Conservation (phyloP, 441 rosid genomes). For the Breynia disticha region DNA sequence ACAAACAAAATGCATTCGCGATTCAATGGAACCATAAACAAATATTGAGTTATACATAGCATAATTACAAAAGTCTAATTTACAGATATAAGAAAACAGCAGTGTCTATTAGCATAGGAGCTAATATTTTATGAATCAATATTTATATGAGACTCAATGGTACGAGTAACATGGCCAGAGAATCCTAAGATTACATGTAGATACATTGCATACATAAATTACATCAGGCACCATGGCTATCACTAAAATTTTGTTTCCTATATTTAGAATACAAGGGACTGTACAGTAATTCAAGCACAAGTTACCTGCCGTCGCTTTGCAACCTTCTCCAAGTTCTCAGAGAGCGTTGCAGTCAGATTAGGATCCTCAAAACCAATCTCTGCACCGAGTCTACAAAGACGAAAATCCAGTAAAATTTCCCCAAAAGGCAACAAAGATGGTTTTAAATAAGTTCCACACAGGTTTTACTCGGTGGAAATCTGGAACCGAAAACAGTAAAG, state of each 20-base stretch:
- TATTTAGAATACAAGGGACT: slow-evolving; percentile 28
- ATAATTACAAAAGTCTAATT: too few relatives aligned
- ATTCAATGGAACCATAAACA: too few relatives aligned
- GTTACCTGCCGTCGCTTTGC: slow-evolving; percentile 46
- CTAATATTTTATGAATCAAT: too few relatives aligned
- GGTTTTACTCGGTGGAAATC: too few relatives aligned
- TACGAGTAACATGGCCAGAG: too few relatives aligned
- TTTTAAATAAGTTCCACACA: too few relatives aligned
- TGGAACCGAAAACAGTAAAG: background rate
- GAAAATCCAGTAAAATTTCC: background rate
- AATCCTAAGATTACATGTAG: slow-evolving; percentile 12
- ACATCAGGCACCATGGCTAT: slow-evolving; percentile 6
- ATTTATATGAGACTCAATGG: too few relatives aligned
- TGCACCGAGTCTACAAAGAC: slow-evolving; percentile 42
- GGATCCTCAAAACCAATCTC: slow-evolving; percentile 85
- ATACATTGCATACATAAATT: slow-evolving; percentile 19
- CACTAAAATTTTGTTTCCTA: slow-evolving; percentile 8
- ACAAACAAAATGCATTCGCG: too few relatives aligned
- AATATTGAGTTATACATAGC: too few relatives aligned
- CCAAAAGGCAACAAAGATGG: too few relatives aligned
- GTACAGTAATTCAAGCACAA: slow-evolving; percentile 46
- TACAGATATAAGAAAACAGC: too few relatives aligned
- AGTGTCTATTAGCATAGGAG: too few relatives aligned
- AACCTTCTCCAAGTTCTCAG: slow-evolving; percentile 61
- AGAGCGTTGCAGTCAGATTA: slow-evolving; percentile 69